phyloP scores from a whole-genome alignment of 2,329 filamentous ascomycete species.

The Ciborinia camelliae region DNA sequence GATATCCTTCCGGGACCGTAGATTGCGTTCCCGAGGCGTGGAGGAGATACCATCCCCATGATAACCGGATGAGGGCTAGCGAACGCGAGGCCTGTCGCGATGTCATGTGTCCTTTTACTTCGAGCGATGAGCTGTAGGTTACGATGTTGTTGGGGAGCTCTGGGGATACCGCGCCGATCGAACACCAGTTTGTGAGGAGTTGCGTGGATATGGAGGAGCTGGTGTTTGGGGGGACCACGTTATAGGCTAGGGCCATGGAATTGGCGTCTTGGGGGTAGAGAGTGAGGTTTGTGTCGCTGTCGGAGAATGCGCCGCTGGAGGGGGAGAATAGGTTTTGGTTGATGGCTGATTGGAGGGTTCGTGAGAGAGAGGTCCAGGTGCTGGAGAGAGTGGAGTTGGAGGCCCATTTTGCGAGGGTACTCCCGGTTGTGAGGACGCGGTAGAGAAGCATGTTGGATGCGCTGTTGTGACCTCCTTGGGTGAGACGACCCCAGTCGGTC shows the following conservation, averaged over 20 bases:
- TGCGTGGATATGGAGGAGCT: constrained; percentile 40
- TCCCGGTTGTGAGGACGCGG: constrained; percentile 47
- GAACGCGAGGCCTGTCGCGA: constrained; percentile 48
- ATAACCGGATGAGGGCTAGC: constrained; percentile 51
- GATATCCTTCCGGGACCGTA: constrained; percentile 58
- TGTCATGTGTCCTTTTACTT: constrained; percentile 55
- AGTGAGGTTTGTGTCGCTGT: constrained; percentile 47
- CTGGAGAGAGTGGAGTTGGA: constrained; percentile 28
- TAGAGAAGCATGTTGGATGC: constrained; percentile 40
- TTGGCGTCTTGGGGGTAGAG: constrained; percentile 60
- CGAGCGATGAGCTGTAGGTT: constrained; percentile 56
- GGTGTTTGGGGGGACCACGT: constrained; percentile 26
- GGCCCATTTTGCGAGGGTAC: constrained; percentile 44
- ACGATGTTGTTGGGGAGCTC: constrained; percentile 55
- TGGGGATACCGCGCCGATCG: constrained; percentile 53
- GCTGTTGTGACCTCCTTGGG: constrained; percentile 34
- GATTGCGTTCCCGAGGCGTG: constrained; percentile 53
- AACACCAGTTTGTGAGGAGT: constrained; percentile 45
- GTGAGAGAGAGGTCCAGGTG: constrained; percentile 25
- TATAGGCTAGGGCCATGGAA: constrained; percentile 47
- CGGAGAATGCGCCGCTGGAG: constrained; percentile 31
- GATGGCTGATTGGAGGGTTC: constrained; percentile 25
- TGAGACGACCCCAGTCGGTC: constrained; percentile 34
- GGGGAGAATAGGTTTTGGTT: constrained; percentile 21
- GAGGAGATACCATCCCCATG: constrained; percentile 61